Evolutionary conservation across 1,284 basidiomycete genomes (phyloP), one percentile per base, ranked within the genome.

Genomic region (Irpex lacteus): DNA sequence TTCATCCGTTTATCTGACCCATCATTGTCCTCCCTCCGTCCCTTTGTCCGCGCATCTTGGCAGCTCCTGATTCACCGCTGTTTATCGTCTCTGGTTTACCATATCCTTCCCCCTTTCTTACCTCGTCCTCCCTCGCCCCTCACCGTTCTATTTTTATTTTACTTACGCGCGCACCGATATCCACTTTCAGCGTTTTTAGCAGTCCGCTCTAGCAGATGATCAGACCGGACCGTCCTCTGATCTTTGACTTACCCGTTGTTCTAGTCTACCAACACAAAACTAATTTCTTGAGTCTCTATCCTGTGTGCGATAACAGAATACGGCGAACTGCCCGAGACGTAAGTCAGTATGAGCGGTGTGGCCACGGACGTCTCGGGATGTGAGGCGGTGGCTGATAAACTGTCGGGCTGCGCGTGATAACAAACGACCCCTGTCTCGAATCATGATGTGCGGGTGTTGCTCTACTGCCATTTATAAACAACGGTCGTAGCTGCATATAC

Each of bases 221-320:
- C 54, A 56, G 54, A 56, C 13, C 7, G 32, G 11, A 56, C 54
- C 9, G 15, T 13, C 32, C 18, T 52, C 50, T 52, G 50, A 52
- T 52, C 13, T 18, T 52, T n/a, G 52, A 56, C 11, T 13, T 2
- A 32, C 8, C 54, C 32, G 26, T 44, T 15, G 40, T 44, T 44
- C 8, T 56, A 56, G 54, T 13, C 3, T 56, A 56, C 54, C 54
- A 56, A 56, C 54, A 56, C 54, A 56, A 13, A 56, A 56, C 26
- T 56, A 56, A 56, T 56, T 56, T 8, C 54, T 26, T 26, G 26
- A 26, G 4, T 44, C 40, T 8, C 5, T 26, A 26, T 26, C 3
- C 26, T 0, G 26, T 26, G 26, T 26, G 26, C 26, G 26, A 26
- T 26, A 26, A 26, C 26, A 26, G 26, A 26, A 26, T 26, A 4